Conservation (phyloP, 257 asterid species). For the Nicotiana noctiflora region DNA sequence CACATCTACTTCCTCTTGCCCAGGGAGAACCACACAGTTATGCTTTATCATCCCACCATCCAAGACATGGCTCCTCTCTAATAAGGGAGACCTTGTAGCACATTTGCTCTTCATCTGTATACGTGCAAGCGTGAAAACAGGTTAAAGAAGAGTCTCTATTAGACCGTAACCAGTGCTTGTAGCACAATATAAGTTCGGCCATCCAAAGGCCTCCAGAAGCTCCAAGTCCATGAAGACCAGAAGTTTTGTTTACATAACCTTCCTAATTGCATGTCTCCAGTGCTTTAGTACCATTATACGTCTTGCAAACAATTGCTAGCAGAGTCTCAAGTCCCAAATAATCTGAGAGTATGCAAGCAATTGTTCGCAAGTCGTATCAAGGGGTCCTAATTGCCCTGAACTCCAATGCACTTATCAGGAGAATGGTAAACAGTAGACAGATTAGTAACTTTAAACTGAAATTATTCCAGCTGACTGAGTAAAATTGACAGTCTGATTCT, state of each 20-base stretch:
- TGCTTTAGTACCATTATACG: constrained; percentile 40
- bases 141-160: constrained; percentile 69
- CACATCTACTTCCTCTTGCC: constrained; percentile 20
- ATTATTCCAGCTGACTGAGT: background rate
- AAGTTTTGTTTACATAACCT: constrained; percentile 34
- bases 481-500: background rate
- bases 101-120: constrained; percentile 58
- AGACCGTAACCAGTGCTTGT: constrained; percentile 41
- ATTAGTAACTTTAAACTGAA: background rate
- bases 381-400: background rate
- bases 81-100: constrained; percentile 53
- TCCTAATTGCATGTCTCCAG: constrained; percentile 53
- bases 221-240: constrained; percentile 59
- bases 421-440: background rate
- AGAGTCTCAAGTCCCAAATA: constrained; percentile 67
- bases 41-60: constrained; percentile 64
- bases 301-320: constrained; percentile 80
- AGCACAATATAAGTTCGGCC: constrained; percentile 33
- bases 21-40: constrained; percentile 25
- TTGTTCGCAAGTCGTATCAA: background rate
- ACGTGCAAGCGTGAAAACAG: constrained; percentile 71
- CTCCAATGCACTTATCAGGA: background rate
- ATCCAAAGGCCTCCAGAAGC: constrained; percentile 40
- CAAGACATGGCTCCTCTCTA: constrained; percentile 65
- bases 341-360: constrained; percentile 30